A percentile compares a stretch with the other conserved stretches of the same genome.
phyloP scores from a whole-genome alignment of 2,329 filamentous ascomycete species.

The Sordariomycetes sp. region DNA sequence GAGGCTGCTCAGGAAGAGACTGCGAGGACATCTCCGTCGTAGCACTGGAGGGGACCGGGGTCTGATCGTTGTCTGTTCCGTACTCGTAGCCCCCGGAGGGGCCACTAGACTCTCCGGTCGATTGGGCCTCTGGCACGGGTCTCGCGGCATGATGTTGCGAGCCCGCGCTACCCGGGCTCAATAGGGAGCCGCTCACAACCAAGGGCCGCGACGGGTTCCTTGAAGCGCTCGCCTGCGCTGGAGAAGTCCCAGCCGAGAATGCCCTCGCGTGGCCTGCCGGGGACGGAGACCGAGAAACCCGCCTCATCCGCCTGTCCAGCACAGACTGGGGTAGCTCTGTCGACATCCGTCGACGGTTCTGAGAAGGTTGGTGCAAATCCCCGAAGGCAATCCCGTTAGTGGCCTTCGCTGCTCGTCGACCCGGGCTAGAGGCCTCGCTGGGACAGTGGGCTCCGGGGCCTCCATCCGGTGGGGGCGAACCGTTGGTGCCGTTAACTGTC shows the following conservation, averaged over 20 bases:
- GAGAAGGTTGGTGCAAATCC: slow-evolving; percentile 26
- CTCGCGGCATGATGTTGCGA: background rate
- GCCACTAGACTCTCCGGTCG: slow-evolving; percentile 1
- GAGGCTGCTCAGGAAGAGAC: slow-evolving; percentile 12
- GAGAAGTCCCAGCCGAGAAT: slow-evolving; percentile 24
- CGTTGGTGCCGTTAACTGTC: slow-evolving; percentile 19
- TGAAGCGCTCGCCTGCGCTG: slow-evolving; percentile 19
- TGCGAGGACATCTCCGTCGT: slow-evolving; percentile 9
- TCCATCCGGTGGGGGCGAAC: slow-evolving; percentile 32
- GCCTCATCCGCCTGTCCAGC: slow-evolving; percentile 36
- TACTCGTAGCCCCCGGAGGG: slow-evolving; percentile 5
- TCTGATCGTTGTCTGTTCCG: slow-evolving; percentile 9
- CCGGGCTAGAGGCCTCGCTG: slow-evolving; percentile 14
- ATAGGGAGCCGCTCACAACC: slow-evolving; percentile 35
- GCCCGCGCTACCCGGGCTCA: slow-evolving; percentile 15
- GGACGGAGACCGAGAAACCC: slow-evolving; percentile 42
- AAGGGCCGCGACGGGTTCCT: slow-evolving; percentile 28
- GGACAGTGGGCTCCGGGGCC: slow-evolving; percentile 10
- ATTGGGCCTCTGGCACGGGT: background rate
- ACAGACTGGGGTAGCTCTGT: slow-evolving; percentile 40
- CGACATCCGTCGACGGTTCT: slow-evolving; percentile 31
- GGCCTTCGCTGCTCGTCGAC: slow-evolving; percentile 11
- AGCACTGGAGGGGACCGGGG: slow-evolving; percentile 3
- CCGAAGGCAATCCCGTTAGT: slow-evolving; percentile 30
- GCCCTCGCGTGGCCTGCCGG: slow-evolving; percentile 36